These are phyloP conservation scores for Ogataea degrootiae DNA, from an alignment of 805 yeast genomes.

Conservation along the genomic window DNA sequence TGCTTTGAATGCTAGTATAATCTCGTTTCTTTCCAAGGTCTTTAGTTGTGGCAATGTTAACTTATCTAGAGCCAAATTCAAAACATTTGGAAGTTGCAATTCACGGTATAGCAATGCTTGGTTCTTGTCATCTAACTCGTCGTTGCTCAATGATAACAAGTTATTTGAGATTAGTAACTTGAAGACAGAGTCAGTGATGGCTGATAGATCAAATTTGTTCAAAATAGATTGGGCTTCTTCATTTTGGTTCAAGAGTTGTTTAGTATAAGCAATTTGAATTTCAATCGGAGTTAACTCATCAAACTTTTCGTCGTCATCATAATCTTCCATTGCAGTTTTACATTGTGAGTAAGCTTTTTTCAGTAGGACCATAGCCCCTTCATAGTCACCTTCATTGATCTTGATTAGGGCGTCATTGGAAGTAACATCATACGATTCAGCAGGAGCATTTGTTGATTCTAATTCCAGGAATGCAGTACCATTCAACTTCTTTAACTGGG, in stretches of 20 bases:
- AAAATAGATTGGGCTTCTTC: slow-evolving; percentile 35
- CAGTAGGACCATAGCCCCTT: slow-evolving; percentile 38
- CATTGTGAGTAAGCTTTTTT: slow-evolving; percentile 42
- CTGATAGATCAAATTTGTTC: slow-evolving; percentile 26
- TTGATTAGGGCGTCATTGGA: slow-evolving; percentile 56
- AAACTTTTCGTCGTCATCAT: slow-evolving; percentile 41
- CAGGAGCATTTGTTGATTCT: slow-evolving; percentile 4
- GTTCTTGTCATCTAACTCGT: slow-evolving; percentile 5
- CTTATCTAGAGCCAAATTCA: slow-evolving; percentile 25
- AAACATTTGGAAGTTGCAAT: slow-evolving; percentile 26
- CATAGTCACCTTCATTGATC: slow-evolving; percentile 37
- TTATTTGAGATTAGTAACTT: slow-evolving; percentile 43
- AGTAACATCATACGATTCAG: slow-evolving; percentile 46
- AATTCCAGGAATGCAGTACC: slow-evolving; percentile 3
- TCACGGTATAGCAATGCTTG: slow-evolving; percentile 28
- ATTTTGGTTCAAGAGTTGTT: slow-evolving; percentile 33
- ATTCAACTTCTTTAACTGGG: slow-evolving; percentile 34
- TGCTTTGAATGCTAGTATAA: slow-evolving; percentile 36
- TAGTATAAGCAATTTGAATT: slow-evolving; percentile 54
- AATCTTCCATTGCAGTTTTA: slow-evolving; percentile 32
- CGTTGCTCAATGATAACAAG: slow-evolving; percentile 27
- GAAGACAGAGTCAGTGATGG: slow-evolving; percentile 35
- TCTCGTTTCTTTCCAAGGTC: slow-evolving; percentile 38
- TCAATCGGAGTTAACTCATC: slow-evolving; percentile 57
- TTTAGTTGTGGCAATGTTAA: slow-evolving; percentile 38